Percentiles rank a stretch among this genome's conserved stretches.
These are phyloP conservation scores for Daedaleopsis sinensis DNA, from an alignment of 768 basidiomycete species.

Conservation along the genomic window DNA sequence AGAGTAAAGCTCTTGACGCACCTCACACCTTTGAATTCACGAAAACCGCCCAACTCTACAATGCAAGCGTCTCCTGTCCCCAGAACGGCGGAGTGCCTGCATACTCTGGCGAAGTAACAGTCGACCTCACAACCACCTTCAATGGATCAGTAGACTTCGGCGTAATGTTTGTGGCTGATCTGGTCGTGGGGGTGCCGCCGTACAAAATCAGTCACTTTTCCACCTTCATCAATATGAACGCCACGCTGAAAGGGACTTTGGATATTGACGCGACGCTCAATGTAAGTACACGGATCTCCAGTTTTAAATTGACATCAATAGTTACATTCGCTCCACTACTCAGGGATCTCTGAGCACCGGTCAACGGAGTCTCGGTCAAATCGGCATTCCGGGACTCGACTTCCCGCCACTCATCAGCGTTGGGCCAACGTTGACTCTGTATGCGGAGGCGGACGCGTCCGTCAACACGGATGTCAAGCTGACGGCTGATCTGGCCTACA, in stretches of 20 bases:
- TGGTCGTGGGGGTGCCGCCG: slow-evolving; percentile 44
- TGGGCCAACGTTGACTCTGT: slow-evolving; percentile 50
- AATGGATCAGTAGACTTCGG: slow-evolving; percentile 38
- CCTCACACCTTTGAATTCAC: slow-evolving; percentile 21
- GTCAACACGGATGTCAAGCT: slow-evolving; percentile 44
- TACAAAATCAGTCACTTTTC: slow-evolving; percentile 27
- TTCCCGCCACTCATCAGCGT: slow-evolving; percentile 51
- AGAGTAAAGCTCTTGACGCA: slow-evolving; percentile 13
- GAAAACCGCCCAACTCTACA: slow-evolving; percentile 21
- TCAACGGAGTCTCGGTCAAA: slow-evolving; percentile 40
- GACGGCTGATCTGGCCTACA: slow-evolving; percentile 46
- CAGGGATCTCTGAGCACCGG: slow-evolving; percentile 47
- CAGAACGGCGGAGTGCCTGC: slow-evolving; percentile 15
- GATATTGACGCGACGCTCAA: slow-evolving; percentile 39
- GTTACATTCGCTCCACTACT: no score
- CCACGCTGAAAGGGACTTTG: slow-evolving; percentile 42
- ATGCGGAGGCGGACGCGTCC: slow-evolving; percentile 29
- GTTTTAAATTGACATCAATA: no score
- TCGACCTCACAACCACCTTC: slow-evolving; percentile 34
- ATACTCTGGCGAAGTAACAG: slow-evolving; percentile 20
- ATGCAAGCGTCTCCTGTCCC: slow-evolving; percentile 22
- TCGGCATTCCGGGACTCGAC: slow-evolving; percentile 51
- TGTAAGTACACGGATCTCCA: slow-evolving; percentile 28
- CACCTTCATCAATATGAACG: slow-evolving; percentile 35
- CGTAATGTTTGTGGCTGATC: slow-evolving; percentile 26